Evolutionary conservation across 306 rosid genomes (phyloP).

Genomic region (Carpinus viminea): DNA sequence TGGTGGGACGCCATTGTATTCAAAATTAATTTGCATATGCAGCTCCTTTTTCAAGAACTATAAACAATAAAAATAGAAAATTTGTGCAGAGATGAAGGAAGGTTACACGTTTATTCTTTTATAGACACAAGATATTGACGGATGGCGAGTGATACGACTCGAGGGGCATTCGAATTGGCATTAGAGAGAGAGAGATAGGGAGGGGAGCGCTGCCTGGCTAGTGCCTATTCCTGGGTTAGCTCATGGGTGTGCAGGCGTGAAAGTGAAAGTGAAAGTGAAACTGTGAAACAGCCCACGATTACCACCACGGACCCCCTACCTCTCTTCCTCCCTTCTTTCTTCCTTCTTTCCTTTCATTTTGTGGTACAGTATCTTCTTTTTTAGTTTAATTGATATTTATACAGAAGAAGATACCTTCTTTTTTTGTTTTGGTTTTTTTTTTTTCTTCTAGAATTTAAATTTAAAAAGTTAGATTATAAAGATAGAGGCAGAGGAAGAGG

Average conservation of each 20-base stretch:
- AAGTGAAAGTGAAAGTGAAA: background rate
- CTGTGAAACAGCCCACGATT: background rate
- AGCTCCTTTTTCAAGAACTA: background rate
- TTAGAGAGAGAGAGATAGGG: background rate
- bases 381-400: background rate
- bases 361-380: background rate
- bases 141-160: background rate
- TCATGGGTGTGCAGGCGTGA: background rate
- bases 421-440: background rate
- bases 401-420: background rate
- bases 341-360: background rate
- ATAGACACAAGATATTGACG: background rate
- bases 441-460: background rate
- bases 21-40: background rate
- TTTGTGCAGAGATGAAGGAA: background rate
- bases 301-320: background rate
- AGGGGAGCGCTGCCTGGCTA: too few species aligned
- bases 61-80: background rate
- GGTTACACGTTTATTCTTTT: background rate
- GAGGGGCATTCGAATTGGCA: background rate
- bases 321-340: background rate
- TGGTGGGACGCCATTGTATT: background rate
- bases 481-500: background rate
- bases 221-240: background rate
- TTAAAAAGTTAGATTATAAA: background rate